phyloP scores from a whole-genome alignment of 2,329 filamentous ascomycete genomes.

The Penicillium sp. region DNA sequence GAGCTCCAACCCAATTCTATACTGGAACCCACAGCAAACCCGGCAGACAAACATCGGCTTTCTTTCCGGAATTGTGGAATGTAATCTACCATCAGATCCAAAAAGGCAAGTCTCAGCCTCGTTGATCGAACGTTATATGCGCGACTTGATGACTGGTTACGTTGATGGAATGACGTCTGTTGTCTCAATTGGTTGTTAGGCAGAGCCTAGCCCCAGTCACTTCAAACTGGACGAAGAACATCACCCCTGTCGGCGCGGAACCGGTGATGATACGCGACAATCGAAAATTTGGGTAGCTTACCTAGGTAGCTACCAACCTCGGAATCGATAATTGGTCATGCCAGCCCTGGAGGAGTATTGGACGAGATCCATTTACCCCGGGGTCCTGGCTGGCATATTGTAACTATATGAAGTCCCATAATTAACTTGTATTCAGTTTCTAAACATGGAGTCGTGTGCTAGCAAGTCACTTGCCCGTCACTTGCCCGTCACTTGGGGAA shows the following conservation, averaged over 20 bases:
- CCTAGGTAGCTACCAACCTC: no score
- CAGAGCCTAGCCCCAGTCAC: background rate
- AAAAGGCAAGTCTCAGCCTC: slow-evolving; percentile 9
- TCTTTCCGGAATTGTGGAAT: slow-evolving; percentile 45
- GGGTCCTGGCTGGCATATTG: background rate
- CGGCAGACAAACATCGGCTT: slow-evolving; percentile 36
- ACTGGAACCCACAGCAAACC: slow-evolving; percentile 35
- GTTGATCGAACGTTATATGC: background rate
- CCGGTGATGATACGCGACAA: no score
- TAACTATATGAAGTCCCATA: background rate
- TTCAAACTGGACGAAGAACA: no score
- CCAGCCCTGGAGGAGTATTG: background rate
- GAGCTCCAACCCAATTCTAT: slow-evolving; percentile 38
- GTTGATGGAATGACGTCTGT: background rate
- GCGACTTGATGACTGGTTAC: background rate
- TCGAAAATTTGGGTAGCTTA: background rate
- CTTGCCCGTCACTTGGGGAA: no score
- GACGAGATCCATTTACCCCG: background rate
- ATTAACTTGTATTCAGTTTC: background rate
- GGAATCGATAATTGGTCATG: background rate
- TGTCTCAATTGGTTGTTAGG: background rate
- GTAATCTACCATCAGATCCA: slow-evolving; percentile 42
- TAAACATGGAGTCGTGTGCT: background rate
- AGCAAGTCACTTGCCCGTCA: background rate
- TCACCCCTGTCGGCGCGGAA: no score